Evolutionary conservation across 1,139 yeast species (phyloP).

Genomic region (Geotrichum restrictum): DNA sequence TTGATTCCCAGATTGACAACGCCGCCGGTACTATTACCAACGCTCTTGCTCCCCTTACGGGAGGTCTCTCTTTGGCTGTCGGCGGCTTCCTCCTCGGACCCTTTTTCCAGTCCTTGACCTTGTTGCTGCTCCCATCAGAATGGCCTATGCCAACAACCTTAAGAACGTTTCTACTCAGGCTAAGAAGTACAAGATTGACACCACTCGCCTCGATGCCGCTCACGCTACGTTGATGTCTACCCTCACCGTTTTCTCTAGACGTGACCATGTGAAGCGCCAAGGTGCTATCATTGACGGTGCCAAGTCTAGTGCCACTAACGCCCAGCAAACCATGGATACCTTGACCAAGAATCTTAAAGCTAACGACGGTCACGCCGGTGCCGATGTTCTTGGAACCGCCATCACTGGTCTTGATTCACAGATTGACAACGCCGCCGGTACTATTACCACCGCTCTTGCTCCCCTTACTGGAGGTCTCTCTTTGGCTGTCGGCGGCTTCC

Average conservation of each 20-base stretch:
- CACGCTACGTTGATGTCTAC: constrained; percentile 11
- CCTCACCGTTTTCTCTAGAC: constrained; percentile 4
- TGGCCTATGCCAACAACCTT: constrained; percentile 17
- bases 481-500: constrained; percentile 28
- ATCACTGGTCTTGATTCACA: constrained; percentile 22
- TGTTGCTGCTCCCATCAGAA: constrained; percentile 23
- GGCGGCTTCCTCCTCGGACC: no score
- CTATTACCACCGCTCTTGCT: constrained; percentile 27
- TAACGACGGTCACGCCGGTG: constrained; percentile 24
- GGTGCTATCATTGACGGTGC: constrained; percentile 16
- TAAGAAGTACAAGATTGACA: constrained; percentile 23
- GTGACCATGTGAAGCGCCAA: constrained; percentile 5
- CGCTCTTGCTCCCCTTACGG: no score
- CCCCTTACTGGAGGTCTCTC: constrained; percentile 30
- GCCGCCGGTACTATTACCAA: no score
- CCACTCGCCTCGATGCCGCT: constrained; percentile 19
- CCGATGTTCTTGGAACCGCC: constrained; percentile 13
- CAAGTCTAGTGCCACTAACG: constrained; percentile 25
- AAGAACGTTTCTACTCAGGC: no score
- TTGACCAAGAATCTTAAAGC: constrained; percentile 21
- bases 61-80: no score
- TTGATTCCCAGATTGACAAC: no score
- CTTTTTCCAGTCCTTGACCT: no score
- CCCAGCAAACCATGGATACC: constrained; percentile 26
- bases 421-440: constrained; percentile 27